A percentile compares a stretch with the other conserved stretches of the same genome.
Conservation (phyloP, 257 asterid genomes). For the Lithospermum erythrorhizon region DNA sequence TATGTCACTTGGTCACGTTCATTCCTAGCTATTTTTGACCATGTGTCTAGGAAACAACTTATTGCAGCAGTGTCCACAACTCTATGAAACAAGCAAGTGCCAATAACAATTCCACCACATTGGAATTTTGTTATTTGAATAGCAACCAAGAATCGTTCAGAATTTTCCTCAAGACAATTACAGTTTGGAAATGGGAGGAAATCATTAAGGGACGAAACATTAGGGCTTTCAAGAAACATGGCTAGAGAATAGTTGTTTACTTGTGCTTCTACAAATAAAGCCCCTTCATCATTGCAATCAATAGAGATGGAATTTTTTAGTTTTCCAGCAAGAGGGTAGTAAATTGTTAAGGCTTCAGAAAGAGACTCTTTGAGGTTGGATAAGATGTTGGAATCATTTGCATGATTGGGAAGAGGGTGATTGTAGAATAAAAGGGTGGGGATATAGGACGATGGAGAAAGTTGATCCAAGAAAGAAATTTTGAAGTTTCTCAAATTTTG, state of each 20-base stretch:
- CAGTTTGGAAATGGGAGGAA: slow-evolving; percentile 15
- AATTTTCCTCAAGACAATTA: slow-evolving; percentile 6
- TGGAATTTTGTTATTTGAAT: slow-evolving; percentile 8
- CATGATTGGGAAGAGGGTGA: not conserved
- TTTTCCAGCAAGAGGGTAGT: slow-evolving; percentile 21
- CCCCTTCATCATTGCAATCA: slow-evolving; percentile 20
- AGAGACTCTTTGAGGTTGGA: slow-evolving; percentile 10
- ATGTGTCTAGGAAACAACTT: slow-evolving; percentile 9
- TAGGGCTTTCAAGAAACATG: slow-evolving; percentile 13
- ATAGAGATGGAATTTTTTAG: slow-evolving; percentile 6
- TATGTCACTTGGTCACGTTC: not conserved
- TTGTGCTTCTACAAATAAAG: slow-evolving; percentile 9
- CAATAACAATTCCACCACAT: slow-evolving; percentile 17
- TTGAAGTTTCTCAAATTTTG: slow-evolving; percentile 12
- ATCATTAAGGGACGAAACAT: slow-evolving; percentile 9
- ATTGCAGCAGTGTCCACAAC: slow-evolving; percentile 12
- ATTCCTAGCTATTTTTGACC: slow-evolving; percentile 9
- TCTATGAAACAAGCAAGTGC: slow-evolving; percentile 18
- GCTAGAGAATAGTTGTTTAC: slow-evolving; percentile 7
- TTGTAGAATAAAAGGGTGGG: slow-evolving; percentile 18
- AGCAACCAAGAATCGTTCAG: slow-evolving; percentile 4
- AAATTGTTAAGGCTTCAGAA: slow-evolving; percentile 12
- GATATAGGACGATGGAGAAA: slow-evolving; percentile 17
- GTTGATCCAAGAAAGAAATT: slow-evolving; percentile 19
- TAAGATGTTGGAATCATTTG: not conserved